These are phyloP conservation scores for Trichoderma sp. DNA, from an alignment of 2,329 filamentous ascomycete species.

Conservation along the genomic window DNA sequence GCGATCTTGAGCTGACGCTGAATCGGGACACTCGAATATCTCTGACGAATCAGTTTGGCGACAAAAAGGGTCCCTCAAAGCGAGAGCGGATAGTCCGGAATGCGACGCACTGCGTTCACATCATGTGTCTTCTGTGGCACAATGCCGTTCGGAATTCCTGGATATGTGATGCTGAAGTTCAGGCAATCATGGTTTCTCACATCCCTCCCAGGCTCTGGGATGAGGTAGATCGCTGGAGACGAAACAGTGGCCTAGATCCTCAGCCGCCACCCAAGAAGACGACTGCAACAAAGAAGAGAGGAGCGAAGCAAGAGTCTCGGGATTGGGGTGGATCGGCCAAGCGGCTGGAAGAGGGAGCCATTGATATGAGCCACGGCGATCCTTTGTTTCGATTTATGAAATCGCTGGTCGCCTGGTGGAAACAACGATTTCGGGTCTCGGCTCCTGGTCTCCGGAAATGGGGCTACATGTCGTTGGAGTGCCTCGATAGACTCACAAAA, in stretches of 20 bases:
- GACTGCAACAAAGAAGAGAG: conserved; percentile 33
- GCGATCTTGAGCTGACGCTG: conserved; percentile 73
- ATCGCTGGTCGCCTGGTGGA: conserved; percentile 82
- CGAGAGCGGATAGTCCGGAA: conserved; percentile 75
- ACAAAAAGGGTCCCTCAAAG: conserved; percentile 83
- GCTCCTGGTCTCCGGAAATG: conserved; percentile 81
- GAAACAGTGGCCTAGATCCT: conserved; percentile 58
- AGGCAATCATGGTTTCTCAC: conserved; percentile 72
- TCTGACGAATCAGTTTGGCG: conserved; percentile 58
- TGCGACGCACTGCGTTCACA: conserved; percentile 83
- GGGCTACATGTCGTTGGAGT: conserved; percentile 79
- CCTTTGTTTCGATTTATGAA: conserved; percentile 76
- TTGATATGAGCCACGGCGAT: conserved; percentile 80
- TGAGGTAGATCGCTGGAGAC: conserved; percentile 71
- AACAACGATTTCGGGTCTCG: conserved; percentile 73
- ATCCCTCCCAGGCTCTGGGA: conserved; percentile 66
- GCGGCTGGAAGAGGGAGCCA: conserved; percentile 64
- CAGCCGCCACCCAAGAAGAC: conserved; percentile 25
- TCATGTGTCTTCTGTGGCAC: conserved; percentile 84
- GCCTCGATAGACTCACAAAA: conserved; percentile 70
- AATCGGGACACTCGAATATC: conserved; percentile 58
- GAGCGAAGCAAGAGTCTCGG: conserved; percentile 34
- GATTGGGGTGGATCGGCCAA: conserved; percentile 74
- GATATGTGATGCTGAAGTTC: conserved; percentile 73
- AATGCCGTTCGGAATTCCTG: conserved; percentile 84